These are phyloP conservation scores for Bacidia rubella DNA, from an alignment of 495 filamentous ascomycete genomes.

Conservation along the genomic window DNA sequence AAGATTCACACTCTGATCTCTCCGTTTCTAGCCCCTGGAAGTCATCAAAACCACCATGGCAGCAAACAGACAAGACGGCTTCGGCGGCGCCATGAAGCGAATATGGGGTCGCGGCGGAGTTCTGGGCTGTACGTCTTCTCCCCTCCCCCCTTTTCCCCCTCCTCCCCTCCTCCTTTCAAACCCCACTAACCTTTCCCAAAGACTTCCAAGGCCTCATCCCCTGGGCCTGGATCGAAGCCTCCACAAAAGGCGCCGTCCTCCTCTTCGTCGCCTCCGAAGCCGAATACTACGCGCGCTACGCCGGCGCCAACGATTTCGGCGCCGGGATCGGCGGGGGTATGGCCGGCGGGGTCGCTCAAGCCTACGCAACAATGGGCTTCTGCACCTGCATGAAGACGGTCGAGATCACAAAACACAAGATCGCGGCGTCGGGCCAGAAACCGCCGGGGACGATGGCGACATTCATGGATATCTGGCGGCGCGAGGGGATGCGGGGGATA, in stretches of 20 bases:
- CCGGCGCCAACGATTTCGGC: constrained; percentile 74
- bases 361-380: constrained; percentile 99
- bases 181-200: constrained; percentile 26
- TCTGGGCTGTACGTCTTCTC: constrained; percentile 66
- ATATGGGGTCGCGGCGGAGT: constrained; percentile 92
- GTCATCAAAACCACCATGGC: constrained; percentile 99
- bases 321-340: constrained; percentile 87
- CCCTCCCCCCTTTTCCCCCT: neutral
- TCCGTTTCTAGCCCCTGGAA: constrained; percentile 67
- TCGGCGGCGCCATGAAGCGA: constrained; percentile 63
- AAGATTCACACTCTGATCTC: neutral
- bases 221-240: constrained; percentile 99
- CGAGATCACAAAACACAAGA: constrained; percentile 96
- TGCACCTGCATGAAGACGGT: constrained; percentile 99
- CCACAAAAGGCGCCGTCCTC: constrained; percentile 96
- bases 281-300: constrained; percentile 74
- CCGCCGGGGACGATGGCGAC: constrained; percentile 79
- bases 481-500: constrained; percentile 90
- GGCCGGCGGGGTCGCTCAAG: constrained; percentile 87
- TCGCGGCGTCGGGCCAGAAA: constrained; percentile 69
- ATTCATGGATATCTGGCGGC: constrained; percentile 93
- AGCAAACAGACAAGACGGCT: constrained; percentile 82
- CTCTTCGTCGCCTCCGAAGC: constrained; percentile 98
- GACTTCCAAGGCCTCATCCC: constrained; percentile 99
- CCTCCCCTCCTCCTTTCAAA: neutral